phyloP scores from a whole-genome alignment of 331 rosid genomes.

The Dryas integrifolia region DNA sequence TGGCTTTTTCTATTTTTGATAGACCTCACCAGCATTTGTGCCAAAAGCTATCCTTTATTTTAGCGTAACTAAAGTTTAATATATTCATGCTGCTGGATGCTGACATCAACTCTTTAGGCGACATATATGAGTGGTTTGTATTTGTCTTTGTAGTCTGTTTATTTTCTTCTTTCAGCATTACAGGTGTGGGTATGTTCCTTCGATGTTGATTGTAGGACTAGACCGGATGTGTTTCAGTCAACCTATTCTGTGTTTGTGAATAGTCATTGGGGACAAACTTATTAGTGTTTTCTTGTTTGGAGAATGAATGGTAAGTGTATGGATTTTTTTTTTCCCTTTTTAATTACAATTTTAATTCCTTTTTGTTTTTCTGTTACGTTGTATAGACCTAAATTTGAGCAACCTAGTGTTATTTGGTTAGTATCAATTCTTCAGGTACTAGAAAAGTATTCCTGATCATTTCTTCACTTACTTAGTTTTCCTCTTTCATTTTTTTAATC shows the following conservation, averaged over 20 bases:
- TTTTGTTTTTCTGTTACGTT: too few species aligned
- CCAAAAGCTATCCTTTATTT: background rate
- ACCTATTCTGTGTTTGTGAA: too few species aligned
- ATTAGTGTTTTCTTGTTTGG: background rate
- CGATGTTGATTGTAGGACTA: background rate
- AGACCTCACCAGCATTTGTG: background rate
- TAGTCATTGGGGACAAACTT: too few species aligned
- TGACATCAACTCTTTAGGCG: background rate
- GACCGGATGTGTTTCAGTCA: too few species aligned
- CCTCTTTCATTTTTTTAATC: too few species aligned
- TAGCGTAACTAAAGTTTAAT: background rate
- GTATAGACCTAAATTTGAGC: background rate
- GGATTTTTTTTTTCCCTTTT: too few species aligned
- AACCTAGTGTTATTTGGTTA: too few species aligned
- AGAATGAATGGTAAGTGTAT: background rate
- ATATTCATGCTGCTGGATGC: background rate
- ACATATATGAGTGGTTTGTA: background rate
- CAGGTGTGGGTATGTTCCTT: slow-evolving; percentile 3
- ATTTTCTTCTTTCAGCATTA: background rate
- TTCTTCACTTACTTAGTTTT: too few species aligned
- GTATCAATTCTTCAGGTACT: too few species aligned
- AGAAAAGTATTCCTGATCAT: too few species aligned
- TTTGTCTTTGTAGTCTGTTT: background rate
- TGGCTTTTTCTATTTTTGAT: background rate
- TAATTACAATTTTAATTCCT: too few species aligned